Evolutionary conservation across 1,139 yeast genomes (phyloP).

Genomic region (Trichomonascaceae sp.): DNA sequence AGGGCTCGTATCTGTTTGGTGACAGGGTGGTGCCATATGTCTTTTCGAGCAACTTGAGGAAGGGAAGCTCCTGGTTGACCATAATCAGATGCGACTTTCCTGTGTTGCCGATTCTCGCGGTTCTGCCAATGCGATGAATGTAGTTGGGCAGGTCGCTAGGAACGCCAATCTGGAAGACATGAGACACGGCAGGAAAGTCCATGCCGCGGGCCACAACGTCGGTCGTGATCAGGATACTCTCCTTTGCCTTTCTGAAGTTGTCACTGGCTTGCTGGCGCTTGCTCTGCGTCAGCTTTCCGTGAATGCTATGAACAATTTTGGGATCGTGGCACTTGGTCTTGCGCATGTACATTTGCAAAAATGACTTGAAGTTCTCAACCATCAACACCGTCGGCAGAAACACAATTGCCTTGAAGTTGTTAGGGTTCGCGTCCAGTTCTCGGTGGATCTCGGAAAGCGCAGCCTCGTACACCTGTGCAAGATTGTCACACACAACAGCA

Average conservation of each 20-base stretch:
- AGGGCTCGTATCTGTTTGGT: slow-evolving; percentile 8
- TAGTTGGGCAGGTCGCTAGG: slow-evolving; percentile 65
- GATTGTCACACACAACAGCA: slow-evolving; percentile 35
- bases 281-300: slow-evolving; percentile 61
- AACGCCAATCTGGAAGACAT: slow-evolving; percentile 70
- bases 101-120: slow-evolving; percentile 81
- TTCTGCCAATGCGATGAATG: slow-evolving; percentile 90
- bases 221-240: slow-evolving; percentile 62
- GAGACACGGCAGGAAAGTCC: slow-evolving; percentile 78
- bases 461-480: slow-evolving; percentile 25
- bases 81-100: slow-evolving; percentile 36
- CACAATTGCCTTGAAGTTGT: slow-evolving; percentile 60
- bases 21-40: slow-evolving; percentile 12
- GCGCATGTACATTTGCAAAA: not conserved
- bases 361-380: slow-evolving; percentile 40
- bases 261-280: slow-evolving; percentile 47
- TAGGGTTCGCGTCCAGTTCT: slow-evolving; percentile 17
- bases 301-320: slow-evolving; percentile 29
- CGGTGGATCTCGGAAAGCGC: slow-evolving; percentile 16
- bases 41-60: slow-evolving; percentile 11
- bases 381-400: slow-evolving; percentile 69
- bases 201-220: slow-evolving; percentile 96
- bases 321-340: slow-evolving; percentile 1
- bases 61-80: slow-evolving; percentile 16
- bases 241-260: slow-evolving; percentile 36